Conservation (phyloP, 169 alveolate genomes). For the Cryptosporidium felis region DNA sequence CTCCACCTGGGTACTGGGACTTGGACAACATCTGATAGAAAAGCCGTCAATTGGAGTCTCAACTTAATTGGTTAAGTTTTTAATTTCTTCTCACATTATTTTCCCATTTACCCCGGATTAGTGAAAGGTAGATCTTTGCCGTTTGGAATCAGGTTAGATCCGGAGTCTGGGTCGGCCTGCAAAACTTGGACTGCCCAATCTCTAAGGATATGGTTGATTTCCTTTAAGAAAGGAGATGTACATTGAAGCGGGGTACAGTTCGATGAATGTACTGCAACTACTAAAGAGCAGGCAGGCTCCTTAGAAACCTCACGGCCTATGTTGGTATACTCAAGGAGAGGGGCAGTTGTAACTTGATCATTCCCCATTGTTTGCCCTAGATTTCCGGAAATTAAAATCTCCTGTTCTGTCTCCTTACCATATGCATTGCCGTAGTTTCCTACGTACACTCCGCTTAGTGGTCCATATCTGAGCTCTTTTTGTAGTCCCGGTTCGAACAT, state of each 20-base stretch:
- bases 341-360: conserved; percentile 8
- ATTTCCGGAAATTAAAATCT: conserved; percentile 15
- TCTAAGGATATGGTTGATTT: conserved; percentile 42
- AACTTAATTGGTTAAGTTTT: neutral
- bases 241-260: conserved; percentile 60
- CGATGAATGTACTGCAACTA: conserved; percentile 47
- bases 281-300: conserved; percentile 54
- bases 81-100: neutral
- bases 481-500: conserved; percentile 49
- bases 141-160: conserved; percentile 65
- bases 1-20: conserved; percentile 71
- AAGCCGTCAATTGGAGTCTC: too few relatives aligned
- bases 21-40: conserved; percentile 4
- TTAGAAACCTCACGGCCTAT: too few relatives aligned
- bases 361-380: conserved; percentile 43
- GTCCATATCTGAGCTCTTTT: conserved; percentile 47
- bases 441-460: conserved; percentile 7
- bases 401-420: conserved; percentile 56
- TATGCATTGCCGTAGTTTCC: conserved; percentile 47
- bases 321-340: conserved; percentile 4
- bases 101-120: conserved; percentile 5
- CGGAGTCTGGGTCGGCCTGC: conserved; percentile 66
- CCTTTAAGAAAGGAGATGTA: conserved; percentile 20
- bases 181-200: conserved; percentile 56
- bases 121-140: conserved; percentile 67